Evolutionary conservation across 768 basidiomycete species (phyloP).

Genomic region (Tubosaeta brunneosetosa): DNA sequence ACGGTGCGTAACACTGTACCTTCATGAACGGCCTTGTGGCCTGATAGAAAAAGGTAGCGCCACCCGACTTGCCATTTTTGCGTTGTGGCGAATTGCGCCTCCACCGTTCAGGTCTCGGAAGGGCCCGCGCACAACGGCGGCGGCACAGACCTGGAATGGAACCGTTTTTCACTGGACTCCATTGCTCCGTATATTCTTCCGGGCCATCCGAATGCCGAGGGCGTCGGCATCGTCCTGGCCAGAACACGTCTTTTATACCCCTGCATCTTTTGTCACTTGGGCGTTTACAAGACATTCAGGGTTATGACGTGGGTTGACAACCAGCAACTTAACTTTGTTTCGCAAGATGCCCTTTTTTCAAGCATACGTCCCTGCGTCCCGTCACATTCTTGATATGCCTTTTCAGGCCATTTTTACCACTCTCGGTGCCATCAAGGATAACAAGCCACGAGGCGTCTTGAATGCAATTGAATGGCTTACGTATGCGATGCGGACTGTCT

Average conservation of each 20-base stretch:
- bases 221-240: slow-evolving; percentile 8
- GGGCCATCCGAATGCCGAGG: slow-evolving; percentile 7
- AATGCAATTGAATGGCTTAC: slow-evolving; percentile 17
- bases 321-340: slow-evolving; percentile 27
- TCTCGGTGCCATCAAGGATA: slow-evolving; percentile 2
- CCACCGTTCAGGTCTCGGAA: background rate
- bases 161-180: background rate
- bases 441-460: slow-evolving; percentile 15
- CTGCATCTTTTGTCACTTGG: slow-evolving; percentile 3
- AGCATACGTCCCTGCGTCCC: slow-evolving; percentile 7
- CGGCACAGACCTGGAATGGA: slow-evolving; percentile 2
- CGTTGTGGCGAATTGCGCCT: slow-evolving; percentile 12
- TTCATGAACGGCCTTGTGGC: slow-evolving; percentile 4
- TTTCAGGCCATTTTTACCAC: slow-evolving; percentile 5
- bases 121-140: slow-evolving; percentile 11
- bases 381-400: slow-evolving; percentile 18
- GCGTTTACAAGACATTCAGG: slow-evolving; percentile 18
- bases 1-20: slow-evolving; percentile 14
- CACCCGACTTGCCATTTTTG: slow-evolving; percentile 4
- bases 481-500: slow-evolving; percentile 12
- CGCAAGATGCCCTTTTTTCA: slow-evolving; percentile 3
- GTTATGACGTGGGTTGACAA: slow-evolving; percentile 21
- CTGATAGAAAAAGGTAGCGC: slow-evolving; percentile 5
- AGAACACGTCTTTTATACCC: slow-evolving; percentile 2
- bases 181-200: background rate